Base-by-base conservation (phyloP, 352 stramenopile genomes). In the Pythium phragmiticola region DNA sequence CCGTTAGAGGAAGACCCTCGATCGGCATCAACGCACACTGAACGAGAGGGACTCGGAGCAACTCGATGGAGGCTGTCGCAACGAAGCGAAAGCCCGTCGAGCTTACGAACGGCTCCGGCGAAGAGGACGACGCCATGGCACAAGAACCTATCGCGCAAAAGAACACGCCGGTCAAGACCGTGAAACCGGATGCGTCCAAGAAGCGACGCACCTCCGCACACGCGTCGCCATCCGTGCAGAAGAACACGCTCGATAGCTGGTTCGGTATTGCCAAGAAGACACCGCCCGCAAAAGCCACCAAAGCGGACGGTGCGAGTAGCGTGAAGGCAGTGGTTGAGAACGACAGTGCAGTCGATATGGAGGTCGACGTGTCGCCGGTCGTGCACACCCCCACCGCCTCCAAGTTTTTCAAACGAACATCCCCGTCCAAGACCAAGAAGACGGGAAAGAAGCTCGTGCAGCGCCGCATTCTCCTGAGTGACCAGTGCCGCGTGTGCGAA, bases 401-500 rank as follows among this genome's bases (percentile, higher is more conserved):
- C n/a, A 67, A 62, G 23, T 7, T n/a, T 12, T 39, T 42, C 21
- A 50, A 41, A 4, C 16, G 37, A 36, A 53, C 49, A 16, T 50
- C 47, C 46, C 57, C 16, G 30, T 21, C 51, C 42, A 54, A 57
- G 50, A 14, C 46, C 58, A 47, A 63, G 54, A 12, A 53, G 42
- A 56, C 50, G 60, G 57, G 54, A 11, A 81, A 76, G 57, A 83
- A 82, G 47, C 75, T 91, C n/a, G 70, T 85, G 36, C 82, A 91
- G 74, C 80, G 82, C 26, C 78, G 82, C 19, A 91, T 91, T 46
- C 72, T 85, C 56, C 75, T 90, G 59, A 87, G 74, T 21, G 78
- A 90, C 60, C 66, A 78, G 45, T 92, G 82, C 53, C 82, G 78
- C 34, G 82, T 90, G 12, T 92, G 80, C 39, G 77, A 83, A 21